Percentiles rank a stretch among this genome's conserved stretches.
Conservation (phyloP, 192 early-diverging fungal species). For the Coemansia sp. region DNA sequence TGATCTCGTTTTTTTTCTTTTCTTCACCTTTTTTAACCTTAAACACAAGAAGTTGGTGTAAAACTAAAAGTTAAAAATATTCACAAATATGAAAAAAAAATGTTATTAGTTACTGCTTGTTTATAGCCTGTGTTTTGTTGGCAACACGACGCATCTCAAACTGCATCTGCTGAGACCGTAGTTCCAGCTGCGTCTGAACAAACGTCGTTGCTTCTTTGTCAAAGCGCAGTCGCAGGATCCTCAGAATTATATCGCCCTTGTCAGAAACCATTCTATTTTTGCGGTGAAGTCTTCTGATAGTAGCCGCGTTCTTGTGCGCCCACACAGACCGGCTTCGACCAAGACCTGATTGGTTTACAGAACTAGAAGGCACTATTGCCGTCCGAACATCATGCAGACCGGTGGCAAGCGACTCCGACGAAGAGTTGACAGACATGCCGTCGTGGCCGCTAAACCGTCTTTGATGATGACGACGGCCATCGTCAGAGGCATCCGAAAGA, state of each 20-base stretch:
- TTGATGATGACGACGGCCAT: background rate
- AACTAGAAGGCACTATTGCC: slow-evolving; percentile 25
- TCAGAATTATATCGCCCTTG: slow-evolving; percentile 49
- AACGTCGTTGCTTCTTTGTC: slow-evolving; percentile 50
- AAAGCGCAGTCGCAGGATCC: slow-evolving; percentile 46
- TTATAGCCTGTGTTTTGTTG: background rate
- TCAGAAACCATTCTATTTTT: slow-evolving; percentile 48
- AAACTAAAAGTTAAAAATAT: background rate
- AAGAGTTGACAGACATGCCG: slow-evolving; percentile 22
- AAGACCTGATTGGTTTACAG: slow-evolving; percentile 19
- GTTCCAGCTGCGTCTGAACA: slow-evolving; percentile 46
- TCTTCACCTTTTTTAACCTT: background rate
- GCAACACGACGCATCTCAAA: slow-evolving; percentile 51
- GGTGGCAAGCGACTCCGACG: slow-evolving; percentile 31
- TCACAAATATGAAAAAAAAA: background rate
- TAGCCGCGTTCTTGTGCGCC: slow-evolving; percentile 53
- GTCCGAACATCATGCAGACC: slow-evolving; percentile 30
- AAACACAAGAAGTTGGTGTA: background rate
- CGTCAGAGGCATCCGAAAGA: background rate
- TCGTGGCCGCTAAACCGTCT: slow-evolving; percentile 20
- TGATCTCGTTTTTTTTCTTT: too few relatives aligned
- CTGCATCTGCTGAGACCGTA: slow-evolving; percentile 49
- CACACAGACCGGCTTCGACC: slow-evolving; percentile 53
- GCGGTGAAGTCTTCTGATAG: slow-evolving; percentile 27
- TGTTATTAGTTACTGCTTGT: background rate